Evolutionary conservation across 345 rosid species (phyloP), one percentile per base, ranked within the genome.

Genomic region (Odontarrhena argentea): DNA sequence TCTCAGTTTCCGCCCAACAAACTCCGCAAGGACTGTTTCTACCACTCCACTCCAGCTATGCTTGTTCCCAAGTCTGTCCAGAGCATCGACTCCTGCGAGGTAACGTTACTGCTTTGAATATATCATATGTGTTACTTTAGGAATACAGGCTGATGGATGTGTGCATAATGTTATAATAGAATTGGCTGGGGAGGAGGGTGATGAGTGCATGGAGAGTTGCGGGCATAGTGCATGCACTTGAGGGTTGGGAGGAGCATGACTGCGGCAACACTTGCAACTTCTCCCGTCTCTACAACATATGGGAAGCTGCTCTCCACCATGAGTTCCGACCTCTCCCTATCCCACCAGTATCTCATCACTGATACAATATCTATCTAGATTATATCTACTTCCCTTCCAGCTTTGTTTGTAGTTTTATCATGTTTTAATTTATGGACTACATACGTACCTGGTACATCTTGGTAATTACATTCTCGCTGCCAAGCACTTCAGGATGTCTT

Each of bases 51-150:
- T 14, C 89, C 92, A 0, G 83, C 85, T 2, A 74, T 82, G 86
- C 10, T 43, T 5, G 56, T 63, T 67, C 92, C 92, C 35, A 49
- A 57, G 7, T 76, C 89, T 42, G 64, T 81, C 41, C 40, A 56
- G 14, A 86, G 83, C 65, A 40, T 84, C 65, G 73, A 86, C 61
- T 76, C 83, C 1, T 86, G 86, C 68, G 89, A 84, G 84, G 92
- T 84, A 43, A 43, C 37, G 92, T 84, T 34, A 43, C 37, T 12
- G 7, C 4, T 13, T 10, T 52, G 2, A 26, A 12, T 22, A 40
- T 15, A 1, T 28, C 12, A 22, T 42, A 11, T 22, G 7, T 48
- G 30, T 52, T 30, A 41, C 18, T 28, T 37, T 54, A 6, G 14
- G n/a, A 24, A 30, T 7, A n/a, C 22, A 18, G 22, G 22, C 8